A percentile compares a stretch with the other conserved stretches of the same genome.
phyloP scores from a whole-genome alignment of 1,284 basidiomycete species.

The Crepidotus sp. region DNA sequence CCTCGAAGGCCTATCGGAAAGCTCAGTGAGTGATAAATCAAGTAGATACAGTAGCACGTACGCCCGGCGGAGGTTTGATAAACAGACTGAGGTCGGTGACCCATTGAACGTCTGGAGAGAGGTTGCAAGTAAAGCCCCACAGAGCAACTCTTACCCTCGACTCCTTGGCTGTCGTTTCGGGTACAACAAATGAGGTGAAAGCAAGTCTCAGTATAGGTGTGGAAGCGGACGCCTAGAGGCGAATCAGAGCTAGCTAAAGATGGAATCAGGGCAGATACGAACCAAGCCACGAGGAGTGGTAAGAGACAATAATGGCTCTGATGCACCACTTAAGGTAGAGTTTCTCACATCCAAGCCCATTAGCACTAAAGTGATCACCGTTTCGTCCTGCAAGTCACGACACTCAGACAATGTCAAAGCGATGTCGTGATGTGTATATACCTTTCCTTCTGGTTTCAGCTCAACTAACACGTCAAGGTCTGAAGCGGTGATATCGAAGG shows the following conservation, averaged over 20 bases:
- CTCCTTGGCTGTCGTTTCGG: constrained; percentile 70
- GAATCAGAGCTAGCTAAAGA: constrained; percentile 6
- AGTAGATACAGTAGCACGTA: constrained; percentile 30
- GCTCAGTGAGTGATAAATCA: not conserved
- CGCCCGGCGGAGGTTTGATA: constrained; percentile 81
- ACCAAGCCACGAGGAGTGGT: constrained; percentile 51
- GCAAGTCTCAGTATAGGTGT: constrained; percentile 55
- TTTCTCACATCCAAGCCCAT: constrained; percentile 55
- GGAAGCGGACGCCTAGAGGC: constrained; percentile 33
- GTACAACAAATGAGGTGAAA: constrained; percentile 59
- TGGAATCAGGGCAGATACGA: constrained; percentile 19
- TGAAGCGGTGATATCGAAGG: constrained; percentile 52
- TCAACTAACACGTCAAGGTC: constrained; percentile 62
- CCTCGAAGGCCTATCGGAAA: constrained; percentile 72
- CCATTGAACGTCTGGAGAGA: constrained; percentile 61
- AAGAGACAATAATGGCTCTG: constrained; percentile 38
- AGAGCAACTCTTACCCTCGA: constrained; percentile 63
- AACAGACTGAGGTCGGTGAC: constrained; percentile 58
- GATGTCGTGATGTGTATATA: too few species aligned
- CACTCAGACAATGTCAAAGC: not conserved
- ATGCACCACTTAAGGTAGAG: constrained; percentile 27
- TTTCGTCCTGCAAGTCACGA: constrained; percentile 50
- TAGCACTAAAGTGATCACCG: constrained; percentile 51
- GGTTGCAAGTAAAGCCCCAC: constrained; percentile 56
- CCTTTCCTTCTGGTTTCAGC: constrained; percentile 62